Base-by-base conservation (phyloP, 257 asterid species). In the Lantana camara region DNA sequence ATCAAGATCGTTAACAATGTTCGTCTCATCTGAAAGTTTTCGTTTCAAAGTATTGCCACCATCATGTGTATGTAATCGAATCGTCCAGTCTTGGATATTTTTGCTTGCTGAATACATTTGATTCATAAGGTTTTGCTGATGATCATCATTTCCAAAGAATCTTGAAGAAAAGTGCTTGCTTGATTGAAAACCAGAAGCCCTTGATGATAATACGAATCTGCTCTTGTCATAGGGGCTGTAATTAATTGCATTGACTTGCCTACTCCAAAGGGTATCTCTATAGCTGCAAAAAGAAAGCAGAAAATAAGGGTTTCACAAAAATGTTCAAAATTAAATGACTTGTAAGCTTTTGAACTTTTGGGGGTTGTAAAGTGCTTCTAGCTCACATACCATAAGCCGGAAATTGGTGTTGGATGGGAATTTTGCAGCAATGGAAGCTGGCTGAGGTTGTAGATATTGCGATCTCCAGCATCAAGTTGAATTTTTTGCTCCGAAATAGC, bases 371-470 rank as follows among this genome's bases (percentile, higher is more conserved):
- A 34, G 49, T 3, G 12, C 17, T 21, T 34, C 35, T 23, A 23
- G 57, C 5, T 24, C 14, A 27, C 68, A n/a, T 63, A 77, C 82
- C 75, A 71, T 41, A 86, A 79, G 71, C 67, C 73, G 20, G 92
- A 75, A 75, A 46, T 54, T 62, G 87, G 73, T 13, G 84, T 73
- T 42, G 73, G 91, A 40, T 89, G 76, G 60, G 72, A 73, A 61
- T 78, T 82, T 64, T 84, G 96, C 32, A 91, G 80, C 83, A 84
- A 80, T 44, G 96, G 92, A 34, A 91, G 95, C 57, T 89, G 92
- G 78, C 85, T 80, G 69, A 91, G 88, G 66, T 86, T 86, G 44
- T 81, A 91, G 53, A 89, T 75, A 73, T 85, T 83, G 59, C 76
- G 88, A 78, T 91, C 96, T 65, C 88, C 95, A 4, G 90, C 80